Evolutionary conservation across 2,329 filamentous ascomycete species (phyloP).

Genomic region (Pyricularia pennisetigena): DNA sequence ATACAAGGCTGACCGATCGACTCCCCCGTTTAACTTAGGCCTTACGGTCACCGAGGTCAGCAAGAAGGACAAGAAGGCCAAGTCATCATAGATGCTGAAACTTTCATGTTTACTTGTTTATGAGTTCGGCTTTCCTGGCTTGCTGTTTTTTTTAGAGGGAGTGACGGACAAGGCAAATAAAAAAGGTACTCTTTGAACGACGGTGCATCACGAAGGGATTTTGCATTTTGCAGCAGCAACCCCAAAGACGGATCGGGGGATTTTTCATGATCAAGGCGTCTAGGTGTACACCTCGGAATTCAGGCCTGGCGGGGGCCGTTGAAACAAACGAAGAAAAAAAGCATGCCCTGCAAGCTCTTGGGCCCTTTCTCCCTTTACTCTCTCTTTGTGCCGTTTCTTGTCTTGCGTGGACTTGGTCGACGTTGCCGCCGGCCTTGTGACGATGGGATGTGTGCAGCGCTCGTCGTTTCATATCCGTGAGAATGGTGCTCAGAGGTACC

Average conservation of each 20-base stretch:
- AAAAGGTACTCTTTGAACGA: not conserved
- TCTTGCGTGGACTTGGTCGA: not conserved
- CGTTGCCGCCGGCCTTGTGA: too few relatives aligned
- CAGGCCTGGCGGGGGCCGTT: not conserved
- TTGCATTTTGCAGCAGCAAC: not conserved
- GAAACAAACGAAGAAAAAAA: not conserved
- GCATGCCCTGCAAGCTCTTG: not conserved
- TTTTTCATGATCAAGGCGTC: slow-evolving; percentile 1
- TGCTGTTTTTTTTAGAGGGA: not conserved
- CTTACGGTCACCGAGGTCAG: slow-evolving; percentile 44
- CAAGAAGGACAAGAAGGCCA: slow-evolving; percentile 49
- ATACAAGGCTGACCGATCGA: slow-evolving; percentile 10
- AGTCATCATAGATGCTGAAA: slow-evolving; percentile 23
- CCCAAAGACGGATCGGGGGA: not conserved
- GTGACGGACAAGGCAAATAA: not conserved
- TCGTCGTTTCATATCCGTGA: too few relatives aligned
- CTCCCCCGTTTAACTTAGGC: slow-evolving; percentile 21
- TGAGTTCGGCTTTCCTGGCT: not conserved
- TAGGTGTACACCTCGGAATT: slow-evolving; percentile 1
- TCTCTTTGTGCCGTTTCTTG: not conserved
- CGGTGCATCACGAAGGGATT: not conserved
- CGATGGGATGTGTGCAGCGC: too few relatives aligned
- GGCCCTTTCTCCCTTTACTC: not conserved
- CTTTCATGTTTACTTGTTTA: slow-evolving; percentile 1
- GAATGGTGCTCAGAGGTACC: too few relatives aligned